Conservation (phyloP, 345 rosid genomes). For the Pistacia vera region DNA sequence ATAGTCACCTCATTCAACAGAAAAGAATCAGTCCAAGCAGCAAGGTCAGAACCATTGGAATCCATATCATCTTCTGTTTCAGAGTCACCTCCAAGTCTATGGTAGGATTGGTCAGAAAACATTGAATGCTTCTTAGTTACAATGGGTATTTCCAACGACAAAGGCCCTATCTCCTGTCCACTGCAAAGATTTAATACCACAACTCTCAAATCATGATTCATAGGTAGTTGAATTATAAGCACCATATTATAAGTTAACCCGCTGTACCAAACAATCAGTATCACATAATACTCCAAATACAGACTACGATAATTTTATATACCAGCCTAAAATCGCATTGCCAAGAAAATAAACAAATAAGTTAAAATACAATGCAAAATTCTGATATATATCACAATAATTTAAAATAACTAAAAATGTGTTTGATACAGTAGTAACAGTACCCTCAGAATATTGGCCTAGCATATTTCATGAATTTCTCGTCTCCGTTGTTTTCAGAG, state of each 20-base stretch:
- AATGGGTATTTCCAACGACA: conserved; percentile 46
- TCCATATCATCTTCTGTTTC: conserved; percentile 25
- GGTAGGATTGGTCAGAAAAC: conserved; percentile 37
- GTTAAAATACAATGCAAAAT: background rate
- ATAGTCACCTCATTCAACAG: conserved; percentile 64
- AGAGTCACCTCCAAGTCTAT: conserved; percentile 14
- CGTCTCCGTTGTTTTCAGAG: too few relatives aligned
- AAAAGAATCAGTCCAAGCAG: conserved; percentile 54
- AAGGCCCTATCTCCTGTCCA: conserved; percentile 74
- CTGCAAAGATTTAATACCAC: conserved; percentile 37
- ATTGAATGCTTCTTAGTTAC: conserved; percentile 32
- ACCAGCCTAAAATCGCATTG: background rate
- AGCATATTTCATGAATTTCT: too few relatives aligned
- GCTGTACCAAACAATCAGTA: background rate
- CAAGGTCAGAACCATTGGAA: conserved; percentile 33
- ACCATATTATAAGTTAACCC: background rate
- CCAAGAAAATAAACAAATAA: background rate
- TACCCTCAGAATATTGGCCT: too few relatives aligned
- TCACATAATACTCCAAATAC: background rate
- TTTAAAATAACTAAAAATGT: too few relatives aligned
- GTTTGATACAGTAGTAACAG: too few relatives aligned
- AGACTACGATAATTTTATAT: background rate
- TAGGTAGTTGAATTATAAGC: background rate
- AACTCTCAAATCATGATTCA: background rate
- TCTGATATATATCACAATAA: too few relatives aligned